These are phyloP conservation scores for Pleurotus sapidus DNA, from an alignment of 768 basidiomycete species.

Conservation along the genomic window DNA sequence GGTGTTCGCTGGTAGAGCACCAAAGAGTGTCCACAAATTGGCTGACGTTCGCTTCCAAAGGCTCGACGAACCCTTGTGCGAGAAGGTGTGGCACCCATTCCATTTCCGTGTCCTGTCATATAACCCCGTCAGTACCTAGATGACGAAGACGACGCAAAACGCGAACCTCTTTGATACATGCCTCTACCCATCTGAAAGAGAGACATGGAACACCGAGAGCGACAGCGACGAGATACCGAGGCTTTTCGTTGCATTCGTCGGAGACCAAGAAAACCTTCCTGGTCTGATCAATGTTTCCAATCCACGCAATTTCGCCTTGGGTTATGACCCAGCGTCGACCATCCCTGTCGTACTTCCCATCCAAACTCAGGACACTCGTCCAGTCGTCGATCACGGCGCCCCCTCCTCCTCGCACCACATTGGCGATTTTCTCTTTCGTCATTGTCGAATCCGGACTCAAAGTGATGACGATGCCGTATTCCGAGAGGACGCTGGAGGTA, in stretches of 20 bases:
- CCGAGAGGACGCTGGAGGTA: constrained; percentile 36
- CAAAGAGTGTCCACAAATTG: constrained; percentile 49
- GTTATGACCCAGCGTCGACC: constrained; percentile 53
- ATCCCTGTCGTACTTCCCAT: constrained; percentile 39
- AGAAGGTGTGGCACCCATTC: constrained; percentile 66
- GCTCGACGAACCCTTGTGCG: constrained; percentile 53
- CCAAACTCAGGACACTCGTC: constrained; percentile 51
- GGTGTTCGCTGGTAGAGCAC: constrained; percentile 46
- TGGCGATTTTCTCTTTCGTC: constrained; percentile 37
- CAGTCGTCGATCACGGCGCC: constrained; percentile 66
- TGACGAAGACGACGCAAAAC: neutral
- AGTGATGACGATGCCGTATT: constrained; percentile 62
- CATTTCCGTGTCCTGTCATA: constrained; percentile 30
- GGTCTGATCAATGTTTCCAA: constrained; percentile 33
- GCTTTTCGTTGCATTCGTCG: constrained; percentile 63
- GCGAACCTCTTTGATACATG: constrained; percentile 32
- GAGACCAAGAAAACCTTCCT: constrained; percentile 65
- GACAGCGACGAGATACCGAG: constrained; percentile 79
- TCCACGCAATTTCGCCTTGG: constrained; percentile 45
- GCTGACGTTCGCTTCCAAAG: constrained; percentile 30
- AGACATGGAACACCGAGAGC: constrained; percentile 87
- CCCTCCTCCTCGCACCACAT: constrained; percentile 41
- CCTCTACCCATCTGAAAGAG: constrained; percentile 50
- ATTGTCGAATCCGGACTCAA: constrained; percentile 34
- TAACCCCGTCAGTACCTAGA: neutral